Evolutionary conservation across 2,329 filamentous ascomycete genomes (phyloP), one percentile per base, ranked within the genome.

Genomic region (Pezicula neosporulosa): DNA sequence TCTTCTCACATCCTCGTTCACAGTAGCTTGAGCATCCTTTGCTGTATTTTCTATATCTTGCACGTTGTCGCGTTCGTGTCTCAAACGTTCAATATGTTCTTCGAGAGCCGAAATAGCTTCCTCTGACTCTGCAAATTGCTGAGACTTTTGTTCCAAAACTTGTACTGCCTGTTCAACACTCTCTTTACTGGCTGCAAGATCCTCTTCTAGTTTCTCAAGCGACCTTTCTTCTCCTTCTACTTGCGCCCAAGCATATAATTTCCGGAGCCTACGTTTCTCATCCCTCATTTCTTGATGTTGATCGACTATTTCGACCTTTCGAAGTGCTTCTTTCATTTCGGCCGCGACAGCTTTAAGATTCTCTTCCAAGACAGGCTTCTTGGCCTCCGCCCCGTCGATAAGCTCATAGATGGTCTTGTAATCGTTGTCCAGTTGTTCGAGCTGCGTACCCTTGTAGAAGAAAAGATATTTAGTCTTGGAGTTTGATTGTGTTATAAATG

Each of bases 381-480:
- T 88, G 30, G 74, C 75, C 50, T 86, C 78, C 52, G 86, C 89
- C 33, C 81, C 81, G 57, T 96, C 88, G 18, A 94, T 76, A 3
- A 82, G 86, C 58, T 96, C 87, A 54, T 87, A 84, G 13, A 97
- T 83, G 51, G 96, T 75, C 52, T 85, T 82, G 68, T 99, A 99
- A 64, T 99, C 94, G 55, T 90, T 86, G 66, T 96, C 90, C 9
- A 99, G 78, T 60, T 93, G 87, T 66, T 97, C 90, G 1, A 99
- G 80, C 62, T 97, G 92, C 0, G 96, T 95, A 24, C 94, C 94
- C 61, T 92, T 90, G 54, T 96, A 81, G 65, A 99, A 99, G 64
- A 97, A 97, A 60, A 90, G 94, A 76, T 97, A 99, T 67, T 99
- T 99, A 54, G 93, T 85, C 3, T 81, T 74, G 0, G 91, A 82